Conservation (phyloP, 352 stramenopile genomes). For the Pythium sukuiense region DNA sequence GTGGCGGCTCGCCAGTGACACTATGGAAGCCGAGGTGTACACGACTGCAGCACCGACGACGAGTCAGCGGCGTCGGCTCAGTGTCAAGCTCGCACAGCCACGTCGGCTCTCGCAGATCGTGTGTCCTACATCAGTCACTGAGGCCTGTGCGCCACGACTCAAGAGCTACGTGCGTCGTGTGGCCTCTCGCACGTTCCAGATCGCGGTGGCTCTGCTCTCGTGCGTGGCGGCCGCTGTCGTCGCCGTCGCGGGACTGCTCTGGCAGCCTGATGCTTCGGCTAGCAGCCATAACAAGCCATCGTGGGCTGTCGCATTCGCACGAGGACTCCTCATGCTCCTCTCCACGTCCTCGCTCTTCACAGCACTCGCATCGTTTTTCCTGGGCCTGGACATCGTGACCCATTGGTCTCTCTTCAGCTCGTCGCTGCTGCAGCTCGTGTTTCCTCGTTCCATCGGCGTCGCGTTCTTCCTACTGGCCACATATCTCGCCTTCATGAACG, state of each 20-base stretch:
- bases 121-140: constrained; percentile 12
- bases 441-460: constrained; percentile 29
- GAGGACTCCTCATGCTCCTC: constrained; percentile 1
- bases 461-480: constrained; percentile 30
- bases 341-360: constrained; percentile 13
- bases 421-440: constrained; percentile 33
- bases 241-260: constrained; percentile 19
- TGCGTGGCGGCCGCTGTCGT: neutral
- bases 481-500: constrained; percentile 18
- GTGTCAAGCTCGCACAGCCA: neutral
- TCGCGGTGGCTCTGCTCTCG: constrained; percentile 12
- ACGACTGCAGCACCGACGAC: neutral
- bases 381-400: constrained; percentile 34
- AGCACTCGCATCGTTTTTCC: constrained; percentile 24
- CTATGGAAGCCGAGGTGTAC: constrained; percentile 7
- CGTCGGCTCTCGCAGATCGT: constrained; percentile 20
- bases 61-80: constrained; percentile 18
- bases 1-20: constrained; percentile 17
- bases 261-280: constrained; percentile 5
- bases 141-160: constrained; percentile 22
- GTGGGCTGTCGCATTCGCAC: constrained; percentile 1
- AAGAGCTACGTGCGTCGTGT: constrained; percentile 20
- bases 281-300: neutral
- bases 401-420: constrained; percentile 40
- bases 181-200: constrained; percentile 18